Conservation (phyloP, 371 early-diverging fungal species). For the Mucor lusitanicus region DNA sequence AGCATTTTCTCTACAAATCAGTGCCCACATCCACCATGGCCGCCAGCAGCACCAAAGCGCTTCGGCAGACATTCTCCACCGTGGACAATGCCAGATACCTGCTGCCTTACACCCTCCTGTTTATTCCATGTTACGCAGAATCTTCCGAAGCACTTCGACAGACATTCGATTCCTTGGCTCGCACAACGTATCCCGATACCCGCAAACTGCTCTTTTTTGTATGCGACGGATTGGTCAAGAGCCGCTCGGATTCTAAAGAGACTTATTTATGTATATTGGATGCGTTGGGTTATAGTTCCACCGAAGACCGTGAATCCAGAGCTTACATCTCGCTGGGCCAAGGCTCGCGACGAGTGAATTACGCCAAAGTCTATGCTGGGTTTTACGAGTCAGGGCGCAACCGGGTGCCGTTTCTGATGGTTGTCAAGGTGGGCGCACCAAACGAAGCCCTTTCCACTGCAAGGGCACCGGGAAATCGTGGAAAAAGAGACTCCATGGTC, state of each 20-base stretch:
- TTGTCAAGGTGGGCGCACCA: conserved; percentile 43
- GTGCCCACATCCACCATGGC: background rate
- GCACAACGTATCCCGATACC: conserved; percentile 47
- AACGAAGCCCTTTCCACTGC: conserved; percentile 13
- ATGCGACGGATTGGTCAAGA: conserved; percentile 44
- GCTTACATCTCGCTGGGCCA: conserved; percentile 47
- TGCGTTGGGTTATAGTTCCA: conserved; percentile 43
- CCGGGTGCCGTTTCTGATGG: conserved; percentile 47
- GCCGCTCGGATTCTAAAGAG: conserved; percentile 30
- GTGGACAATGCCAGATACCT: background rate
- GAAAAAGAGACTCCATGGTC: conserved; percentile 49
- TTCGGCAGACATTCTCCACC: background rate
- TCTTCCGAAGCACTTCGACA: conserved; percentile 39
- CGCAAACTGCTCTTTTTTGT: conserved; percentile 54
- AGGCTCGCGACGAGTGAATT: conserved; percentile 34
- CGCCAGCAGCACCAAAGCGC: background rate
- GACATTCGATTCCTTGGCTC: conserved; percentile 54
- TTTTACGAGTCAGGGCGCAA: conserved; percentile 50
- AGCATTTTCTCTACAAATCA: conserved; percentile 22
- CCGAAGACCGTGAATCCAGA: conserved; percentile 39
- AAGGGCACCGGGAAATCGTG: conserved; percentile 42
- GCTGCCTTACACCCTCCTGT: conserved; percentile 35
- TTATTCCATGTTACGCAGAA: conserved; percentile 48
- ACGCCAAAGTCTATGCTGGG: conserved; percentile 49
- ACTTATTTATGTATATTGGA: conserved; percentile 43